A percentile compares a stretch with the other conserved stretches of the same genome.
Evolutionary conservation across 306 rosid genomes (phyloP).

Genomic region (Purshia tridentata): DNA sequence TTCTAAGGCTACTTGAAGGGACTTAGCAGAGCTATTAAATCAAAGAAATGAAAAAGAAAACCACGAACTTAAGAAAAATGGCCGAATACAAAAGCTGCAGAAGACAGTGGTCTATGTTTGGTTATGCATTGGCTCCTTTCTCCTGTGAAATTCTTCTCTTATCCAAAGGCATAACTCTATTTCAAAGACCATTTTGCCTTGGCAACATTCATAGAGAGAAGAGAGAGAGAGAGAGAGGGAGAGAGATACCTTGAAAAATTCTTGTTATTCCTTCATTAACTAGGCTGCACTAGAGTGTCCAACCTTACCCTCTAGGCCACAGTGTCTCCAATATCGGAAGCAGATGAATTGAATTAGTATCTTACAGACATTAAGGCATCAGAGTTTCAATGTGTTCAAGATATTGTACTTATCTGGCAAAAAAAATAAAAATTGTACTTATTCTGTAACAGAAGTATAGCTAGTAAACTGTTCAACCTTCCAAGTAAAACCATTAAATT

Average conservation of each 20-base stretch:
- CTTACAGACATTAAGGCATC: slow-evolving; percentile 42
- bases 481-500: not conserved
- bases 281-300: slow-evolving; percentile 28
- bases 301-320: slow-evolving; percentile 1
- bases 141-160: too few species aligned
- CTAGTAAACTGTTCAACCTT: not conserved
- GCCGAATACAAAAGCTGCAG: too few species aligned
- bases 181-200: not conserved
- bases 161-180: not conserved
- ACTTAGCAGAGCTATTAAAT: too few species aligned
- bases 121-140: too few species aligned
- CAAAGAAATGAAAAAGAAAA: too few species aligned
- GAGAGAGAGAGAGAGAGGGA: slow-evolving; percentile 13
- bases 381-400: not conserved
- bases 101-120: too few species aligned
- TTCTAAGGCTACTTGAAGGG: too few species aligned
- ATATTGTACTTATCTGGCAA: not conserved
- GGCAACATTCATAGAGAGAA: not conserved
- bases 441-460: not conserved
- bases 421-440: not conserved
- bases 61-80: too few species aligned
- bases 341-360: slow-evolving; percentile 67
- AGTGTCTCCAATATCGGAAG: slow-evolving; percentile 30
- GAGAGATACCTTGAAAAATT: slow-evolving; percentile 30
- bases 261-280: slow-evolving; percentile 25